Percentiles rank a stretch among this genome's conserved stretches.
These are phyloP conservation scores for Podospora fimiseda DNA, from an alignment of 495 filamentous ascomycete genomes.

Conservation along the genomic window DNA sequence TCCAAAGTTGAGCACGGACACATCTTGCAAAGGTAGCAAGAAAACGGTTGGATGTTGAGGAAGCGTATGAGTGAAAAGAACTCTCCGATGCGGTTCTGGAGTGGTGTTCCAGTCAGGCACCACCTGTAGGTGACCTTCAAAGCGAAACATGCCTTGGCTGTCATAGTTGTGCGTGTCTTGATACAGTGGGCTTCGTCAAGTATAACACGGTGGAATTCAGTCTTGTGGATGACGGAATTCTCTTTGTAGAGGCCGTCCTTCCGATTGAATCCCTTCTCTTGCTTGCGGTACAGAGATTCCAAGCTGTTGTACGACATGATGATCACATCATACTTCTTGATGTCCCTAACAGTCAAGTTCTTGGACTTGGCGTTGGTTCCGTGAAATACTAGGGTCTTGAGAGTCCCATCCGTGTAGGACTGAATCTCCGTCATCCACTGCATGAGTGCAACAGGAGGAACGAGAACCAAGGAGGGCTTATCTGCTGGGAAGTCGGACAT, in stretches of 20 bases:
- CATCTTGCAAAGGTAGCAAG: conserved; percentile 83
- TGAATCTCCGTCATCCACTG: conserved; percentile 94
- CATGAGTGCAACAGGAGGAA: conserved; percentile 92
- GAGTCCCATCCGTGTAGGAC: conserved; percentile 80
- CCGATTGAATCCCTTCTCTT: conserved; percentile 83
- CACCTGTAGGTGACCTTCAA: conserved; percentile 81
- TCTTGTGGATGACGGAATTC: conserved; percentile 78
- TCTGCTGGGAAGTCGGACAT: conserved; percentile 92
- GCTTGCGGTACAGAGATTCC: conserved; percentile 85
- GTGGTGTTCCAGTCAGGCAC: conserved; percentile 90
- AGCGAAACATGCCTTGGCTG: conserved; percentile 90
- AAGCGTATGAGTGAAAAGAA: conserved; percentile 94
- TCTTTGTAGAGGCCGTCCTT: conserved; percentile 64
- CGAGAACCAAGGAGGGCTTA: conserved; percentile 77
- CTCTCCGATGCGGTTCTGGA: conserved; percentile 95
- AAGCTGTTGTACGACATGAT: conserved; percentile 95
- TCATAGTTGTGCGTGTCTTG: conserved; percentile 81
- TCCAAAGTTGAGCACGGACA: conserved; percentile 76
- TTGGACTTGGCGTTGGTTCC: conserved; percentile 79
- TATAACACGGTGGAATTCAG: conserved; percentile 83
- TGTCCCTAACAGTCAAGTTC: conserved; percentile 59
- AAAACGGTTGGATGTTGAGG: conserved; percentile 77
- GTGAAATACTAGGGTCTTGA: conserved; percentile 86
- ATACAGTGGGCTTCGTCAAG: conserved; percentile 96
- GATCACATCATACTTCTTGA: conserved; percentile 82